Conservation (phyloP, 169 alveolate genomes). For the Toxoplasma gondii region DNA sequence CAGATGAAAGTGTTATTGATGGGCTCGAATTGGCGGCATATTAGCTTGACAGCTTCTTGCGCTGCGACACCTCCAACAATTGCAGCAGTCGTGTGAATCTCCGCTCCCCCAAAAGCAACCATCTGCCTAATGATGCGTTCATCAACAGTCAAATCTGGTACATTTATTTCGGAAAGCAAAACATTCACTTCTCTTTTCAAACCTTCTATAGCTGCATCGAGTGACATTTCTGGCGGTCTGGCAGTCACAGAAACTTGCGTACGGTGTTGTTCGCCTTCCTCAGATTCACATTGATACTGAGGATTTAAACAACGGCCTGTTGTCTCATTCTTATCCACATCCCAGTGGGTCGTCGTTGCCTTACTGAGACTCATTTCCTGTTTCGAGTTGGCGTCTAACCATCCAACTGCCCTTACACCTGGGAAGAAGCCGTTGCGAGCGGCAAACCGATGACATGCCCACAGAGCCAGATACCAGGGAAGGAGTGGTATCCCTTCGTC, state of each 20-base stretch:
- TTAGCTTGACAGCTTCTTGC: constrained; percentile 88
- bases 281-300: not conserved
- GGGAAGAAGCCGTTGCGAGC: constrained; percentile 76
- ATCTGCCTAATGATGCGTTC: constrained; percentile 75
- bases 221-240: not conserved
- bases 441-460: constrained; percentile 79
- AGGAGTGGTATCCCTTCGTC: constrained; percentile 20
- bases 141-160: constrained; percentile 51
- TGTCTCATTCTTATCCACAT: not conserved
- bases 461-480: constrained; percentile 80
- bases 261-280: not conserved
- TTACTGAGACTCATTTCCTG: not conserved
- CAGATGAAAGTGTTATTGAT: constrained; percentile 85
- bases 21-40: constrained; percentile 84
- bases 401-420: constrained; percentile 44
- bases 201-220: constrained; percentile 68
- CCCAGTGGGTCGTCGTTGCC: not conserved
- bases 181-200: constrained; percentile 67
- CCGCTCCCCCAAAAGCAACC: constrained; percentile 78
- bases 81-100: constrained; percentile 84
- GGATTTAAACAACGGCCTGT: not conserved
- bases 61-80: constrained; percentile 88
- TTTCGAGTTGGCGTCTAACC: not conserved
- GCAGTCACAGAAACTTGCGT: not conserved
- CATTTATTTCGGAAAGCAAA: constrained; percentile 38